phyloP scores from a whole-genome alignment of 2,329 filamentous ascomycete species.

The Hirsutella rhossiliensis region DNA sequence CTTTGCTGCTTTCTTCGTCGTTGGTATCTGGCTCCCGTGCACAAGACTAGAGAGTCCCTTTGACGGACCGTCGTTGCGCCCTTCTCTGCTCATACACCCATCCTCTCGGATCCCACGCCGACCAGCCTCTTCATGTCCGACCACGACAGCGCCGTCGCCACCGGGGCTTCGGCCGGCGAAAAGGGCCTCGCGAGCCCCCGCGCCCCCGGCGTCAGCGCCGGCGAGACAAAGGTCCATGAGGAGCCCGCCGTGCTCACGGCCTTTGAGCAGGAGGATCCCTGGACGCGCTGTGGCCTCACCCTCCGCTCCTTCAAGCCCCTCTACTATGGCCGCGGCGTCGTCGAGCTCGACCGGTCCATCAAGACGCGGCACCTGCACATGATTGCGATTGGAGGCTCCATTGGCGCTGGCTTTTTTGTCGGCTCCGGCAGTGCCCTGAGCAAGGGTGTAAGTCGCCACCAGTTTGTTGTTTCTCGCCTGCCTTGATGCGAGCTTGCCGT shows the following conservation, averaged over 20 bases:
- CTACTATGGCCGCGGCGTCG: conserved; percentile 15
- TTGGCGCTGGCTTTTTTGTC: conserved; percentile 52
- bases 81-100: background rate
- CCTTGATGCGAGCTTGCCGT: background rate
- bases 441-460: conserved; percentile 30
- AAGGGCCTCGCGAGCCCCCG: background rate
- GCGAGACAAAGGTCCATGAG: conserved; percentile 2
- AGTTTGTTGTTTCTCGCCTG: background rate
- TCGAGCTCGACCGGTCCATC: conserved; percentile 34
- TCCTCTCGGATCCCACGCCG: background rate
- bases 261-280: conserved; percentile 17
- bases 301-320: conserved; percentile 21
- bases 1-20: no score
- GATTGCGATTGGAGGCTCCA: conserved; percentile 50
- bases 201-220: background rate
- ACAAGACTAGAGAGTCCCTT: no score
- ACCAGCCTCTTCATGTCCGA: background rate
- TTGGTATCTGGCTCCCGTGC: no score
- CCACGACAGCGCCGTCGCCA: background rate
- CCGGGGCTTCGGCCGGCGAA: conserved; percentile 1
- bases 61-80: background rate
- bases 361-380: conserved; percentile 48
- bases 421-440: conserved; percentile 42
- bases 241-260: conserved; percentile 4
- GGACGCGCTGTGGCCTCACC: conserved; percentile 23